Percentiles rank a stretch among this genome's conserved stretches.
These are phyloP conservation scores for Phytophthora chlamydospora DNA, from an alignment of 352 stramenopile species.

Conservation along the genomic window DNA sequence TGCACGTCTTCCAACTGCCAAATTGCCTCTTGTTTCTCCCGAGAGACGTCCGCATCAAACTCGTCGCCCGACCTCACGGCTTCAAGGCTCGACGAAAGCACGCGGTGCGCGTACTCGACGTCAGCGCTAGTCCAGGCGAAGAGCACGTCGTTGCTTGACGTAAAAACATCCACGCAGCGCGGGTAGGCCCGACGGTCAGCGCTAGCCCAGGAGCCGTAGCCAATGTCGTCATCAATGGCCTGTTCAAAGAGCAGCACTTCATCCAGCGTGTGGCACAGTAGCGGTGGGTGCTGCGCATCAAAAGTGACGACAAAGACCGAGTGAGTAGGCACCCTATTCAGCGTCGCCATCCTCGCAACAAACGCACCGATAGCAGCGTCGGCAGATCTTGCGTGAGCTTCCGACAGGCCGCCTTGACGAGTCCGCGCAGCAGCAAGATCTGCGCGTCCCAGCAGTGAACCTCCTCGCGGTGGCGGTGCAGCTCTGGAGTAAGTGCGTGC, in stretches of 20 bases:
- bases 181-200: conserved; percentile 48
- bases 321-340: not conserved
- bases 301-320: not conserved
- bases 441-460: conserved; percentile 65
- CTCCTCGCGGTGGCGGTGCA: conserved; percentile 50
- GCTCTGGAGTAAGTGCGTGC: conserved; percentile 46
- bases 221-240: conserved; percentile 62
- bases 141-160: conserved; percentile 47
- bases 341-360: not conserved
- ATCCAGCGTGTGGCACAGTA: conserved; percentile 78
- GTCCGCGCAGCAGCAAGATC: conserved; percentile 59
- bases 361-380: conserved; percentile 47
- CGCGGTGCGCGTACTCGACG: conserved; percentile 53
- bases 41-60: conserved; percentile 9
- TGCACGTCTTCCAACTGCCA: conserved; percentile 30
- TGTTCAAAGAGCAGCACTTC: conserved; percentile 81
- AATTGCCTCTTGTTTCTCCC: conserved; percentile 13
- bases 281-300: conserved; percentile 36
- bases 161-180: conserved; percentile 71
- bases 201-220: conserved; percentile 59
- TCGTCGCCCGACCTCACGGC: conserved; percentile 4
- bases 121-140: conserved; percentile 76
- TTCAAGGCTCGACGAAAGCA: conserved; percentile 36
- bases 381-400: conserved; percentile 62
- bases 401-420: conserved; percentile 46